These are phyloP conservation scores for Rozella allomycis DNA, from an alignment of 371 early-diverging fungal genomes.

Conservation along the genomic window DNA sequence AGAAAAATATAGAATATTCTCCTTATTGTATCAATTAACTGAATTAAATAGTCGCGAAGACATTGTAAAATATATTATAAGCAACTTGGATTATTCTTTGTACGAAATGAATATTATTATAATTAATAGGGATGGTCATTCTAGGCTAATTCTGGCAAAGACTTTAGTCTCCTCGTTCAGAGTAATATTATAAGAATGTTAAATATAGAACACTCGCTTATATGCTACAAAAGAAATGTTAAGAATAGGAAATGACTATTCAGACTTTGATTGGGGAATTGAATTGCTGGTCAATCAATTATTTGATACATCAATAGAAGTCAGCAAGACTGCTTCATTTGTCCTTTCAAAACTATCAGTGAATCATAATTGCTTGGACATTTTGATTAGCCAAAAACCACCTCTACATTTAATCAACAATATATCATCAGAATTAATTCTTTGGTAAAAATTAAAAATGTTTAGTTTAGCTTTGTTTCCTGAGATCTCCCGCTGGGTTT, in stretches of 20 bases:
- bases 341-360: no score
- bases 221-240: slow-evolving; percentile 50
- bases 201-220: slow-evolving; percentile 35
- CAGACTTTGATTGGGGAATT: slow-evolving; percentile 54
- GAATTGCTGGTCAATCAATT: slow-evolving; percentile 46
- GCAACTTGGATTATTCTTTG: slow-evolving; percentile 46
- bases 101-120: slow-evolving; percentile 5
- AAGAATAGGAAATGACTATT: slow-evolving; percentile 31
- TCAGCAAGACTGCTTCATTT: no score
- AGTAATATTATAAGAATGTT: slow-evolving; percentile 5
- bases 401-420: no score
- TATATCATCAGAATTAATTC: no score
- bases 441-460: no score
- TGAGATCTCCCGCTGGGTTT: no score
- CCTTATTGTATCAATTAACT: slow-evolving; percentile 49
- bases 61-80: slow-evolving; percentile 47
- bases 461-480: no score
- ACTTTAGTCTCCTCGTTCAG: slow-evolving; percentile 55
- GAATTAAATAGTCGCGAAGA: slow-evolving; percentile 61
- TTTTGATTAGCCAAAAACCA: no score
- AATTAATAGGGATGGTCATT: slow-evolving; percentile 44
- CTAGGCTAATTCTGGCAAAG: slow-evolving; percentile 52
- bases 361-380: no score
- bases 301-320: no score
- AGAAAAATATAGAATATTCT: slow-evolving; percentile 54